Percentiles rank a stretch among this genome's conserved stretches.
These are phyloP conservation scores for Pachysandra terminalis DNA, from an alignment of 164 flowering plant species.

Conservation along the genomic window DNA sequence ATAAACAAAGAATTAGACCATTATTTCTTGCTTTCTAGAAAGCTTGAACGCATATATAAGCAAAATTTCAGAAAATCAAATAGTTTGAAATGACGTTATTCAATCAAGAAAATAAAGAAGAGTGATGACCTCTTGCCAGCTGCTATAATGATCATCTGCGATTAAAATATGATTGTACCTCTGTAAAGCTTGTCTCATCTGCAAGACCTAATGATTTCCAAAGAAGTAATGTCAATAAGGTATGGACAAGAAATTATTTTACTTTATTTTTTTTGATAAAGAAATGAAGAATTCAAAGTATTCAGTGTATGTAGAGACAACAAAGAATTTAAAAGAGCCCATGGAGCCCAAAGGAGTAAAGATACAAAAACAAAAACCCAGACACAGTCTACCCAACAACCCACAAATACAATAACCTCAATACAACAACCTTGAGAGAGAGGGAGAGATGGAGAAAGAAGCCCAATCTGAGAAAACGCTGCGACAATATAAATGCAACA, in stretches of 20 bases:
- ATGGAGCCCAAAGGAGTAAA: not conserved
- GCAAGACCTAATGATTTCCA: slow-evolving; percentile 53
- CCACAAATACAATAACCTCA: too few relatives aligned
- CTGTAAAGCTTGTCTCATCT: slow-evolving; percentile 77
- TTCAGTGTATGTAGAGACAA: too few relatives aligned
- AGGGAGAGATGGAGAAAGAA: too few relatives aligned
- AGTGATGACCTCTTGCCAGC: slow-evolving; percentile 91
- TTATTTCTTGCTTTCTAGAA: not conserved
- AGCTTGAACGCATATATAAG: not conserved
- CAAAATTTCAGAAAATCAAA: not conserved
- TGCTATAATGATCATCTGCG: slow-evolving; percentile 80
- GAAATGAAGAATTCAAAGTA: too few relatives aligned
- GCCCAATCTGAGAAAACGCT: too few relatives aligned
- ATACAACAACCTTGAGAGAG: too few relatives aligned
- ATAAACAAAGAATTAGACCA: not conserved
- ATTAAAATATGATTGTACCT: slow-evolving; percentile 79
- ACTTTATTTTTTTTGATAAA: too few relatives aligned
- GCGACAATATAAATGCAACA: not conserved
- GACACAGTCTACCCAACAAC: too few relatives aligned
- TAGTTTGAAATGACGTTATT: not conserved
- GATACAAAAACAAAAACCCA: not conserved
- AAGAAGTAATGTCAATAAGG: slow-evolving; percentile 10
- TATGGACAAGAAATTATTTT: too few relatives aligned
- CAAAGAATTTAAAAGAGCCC: too few relatives aligned
- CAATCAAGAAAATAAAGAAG: not conserved